Evolutionary conservation across 495 filamentous ascomycete species (phyloP).

Genomic region (Evansstolkia leycettana): DNA sequence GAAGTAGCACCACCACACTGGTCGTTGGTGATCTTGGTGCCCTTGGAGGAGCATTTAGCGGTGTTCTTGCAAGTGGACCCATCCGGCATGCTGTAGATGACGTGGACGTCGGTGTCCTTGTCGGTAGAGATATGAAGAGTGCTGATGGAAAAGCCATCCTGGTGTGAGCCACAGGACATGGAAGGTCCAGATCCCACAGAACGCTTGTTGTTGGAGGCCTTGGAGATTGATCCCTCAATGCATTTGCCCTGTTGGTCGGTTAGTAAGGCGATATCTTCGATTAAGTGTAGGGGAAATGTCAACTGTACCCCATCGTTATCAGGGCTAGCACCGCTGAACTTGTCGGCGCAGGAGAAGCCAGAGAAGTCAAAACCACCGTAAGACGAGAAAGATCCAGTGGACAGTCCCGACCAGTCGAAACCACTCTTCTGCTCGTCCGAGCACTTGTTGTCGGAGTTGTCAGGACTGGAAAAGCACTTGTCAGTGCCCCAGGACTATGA

Average conservation of each 20-base stretch:
- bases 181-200: conserved; percentile 6
- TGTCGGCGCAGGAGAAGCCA: conserved; percentile 53
- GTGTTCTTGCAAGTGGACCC: conserved; percentile 67
- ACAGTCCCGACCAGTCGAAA: conserved; percentile 57
- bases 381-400: conserved; percentile 45
- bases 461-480: conserved; percentile 51
- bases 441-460: conserved; percentile 69
- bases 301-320: conserved; percentile 32
- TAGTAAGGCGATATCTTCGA: too few species aligned
- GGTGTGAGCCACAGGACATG: conserved; percentile 6
- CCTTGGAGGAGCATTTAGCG: conserved; percentile 41
- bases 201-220: conserved; percentile 22
- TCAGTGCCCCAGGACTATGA: conserved; percentile 44
- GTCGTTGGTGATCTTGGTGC: conserved; percentile 51
- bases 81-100: conserved; percentile 74
- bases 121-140: conserved; percentile 59
- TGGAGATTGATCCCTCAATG: conserved; percentile 45
- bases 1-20: conserved; percentile 85
- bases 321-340: conserved; percentile 35
- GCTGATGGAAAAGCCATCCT: conserved; percentile 60
- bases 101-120: conserved; percentile 63
- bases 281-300: too few species aligned
- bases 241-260: conserved; percentile 39
- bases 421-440: conserved; percentile 50
- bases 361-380: conserved; percentile 64